Percentiles rank a stretch among this genome's conserved stretches.
Conservation (phyloP, 768 basidiomycete genomes). For the Suillus weaverae region DNA sequence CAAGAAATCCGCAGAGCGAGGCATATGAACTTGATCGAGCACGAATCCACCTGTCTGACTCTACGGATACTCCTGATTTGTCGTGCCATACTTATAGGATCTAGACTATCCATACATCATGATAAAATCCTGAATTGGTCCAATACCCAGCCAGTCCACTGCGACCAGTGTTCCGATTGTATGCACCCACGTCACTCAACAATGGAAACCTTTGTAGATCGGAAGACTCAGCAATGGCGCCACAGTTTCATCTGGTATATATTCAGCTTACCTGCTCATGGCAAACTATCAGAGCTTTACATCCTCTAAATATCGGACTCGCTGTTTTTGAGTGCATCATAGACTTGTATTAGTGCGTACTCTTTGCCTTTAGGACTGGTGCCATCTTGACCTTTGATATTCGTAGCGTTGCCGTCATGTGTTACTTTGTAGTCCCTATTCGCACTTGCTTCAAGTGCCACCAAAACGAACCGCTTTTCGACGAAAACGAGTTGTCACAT, state of each 20-base stretch:
- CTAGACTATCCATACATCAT: background rate
- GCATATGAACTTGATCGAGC: background rate
- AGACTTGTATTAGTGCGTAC: background rate
- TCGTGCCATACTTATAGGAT: background rate
- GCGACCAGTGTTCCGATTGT: background rate
- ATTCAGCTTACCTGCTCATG: background rate
- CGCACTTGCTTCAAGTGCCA: slow-evolving; percentile 32
- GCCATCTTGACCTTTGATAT: background rate
- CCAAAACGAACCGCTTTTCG: slow-evolving; percentile 26
- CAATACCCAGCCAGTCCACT: background rate
- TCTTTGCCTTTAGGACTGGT: no score
- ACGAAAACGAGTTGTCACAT: slow-evolving; percentile 17
- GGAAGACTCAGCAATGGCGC: background rate
- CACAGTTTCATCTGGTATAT: background rate
- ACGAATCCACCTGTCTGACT: background rate
- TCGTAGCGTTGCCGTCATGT: slow-evolving; percentile 22
- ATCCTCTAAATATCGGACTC: background rate
- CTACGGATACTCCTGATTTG: background rate
- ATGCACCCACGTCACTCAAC: background rate
- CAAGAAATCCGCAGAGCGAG: background rate
- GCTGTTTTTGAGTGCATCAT: background rate
- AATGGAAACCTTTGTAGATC: background rate
- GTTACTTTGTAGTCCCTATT: slow-evolving; percentile 30
- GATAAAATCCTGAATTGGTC: background rate
- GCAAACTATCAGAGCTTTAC: background rate